Base-by-base conservation (phyloP, 257 asterid genomes). In the Primulina tabacum region DNA sequence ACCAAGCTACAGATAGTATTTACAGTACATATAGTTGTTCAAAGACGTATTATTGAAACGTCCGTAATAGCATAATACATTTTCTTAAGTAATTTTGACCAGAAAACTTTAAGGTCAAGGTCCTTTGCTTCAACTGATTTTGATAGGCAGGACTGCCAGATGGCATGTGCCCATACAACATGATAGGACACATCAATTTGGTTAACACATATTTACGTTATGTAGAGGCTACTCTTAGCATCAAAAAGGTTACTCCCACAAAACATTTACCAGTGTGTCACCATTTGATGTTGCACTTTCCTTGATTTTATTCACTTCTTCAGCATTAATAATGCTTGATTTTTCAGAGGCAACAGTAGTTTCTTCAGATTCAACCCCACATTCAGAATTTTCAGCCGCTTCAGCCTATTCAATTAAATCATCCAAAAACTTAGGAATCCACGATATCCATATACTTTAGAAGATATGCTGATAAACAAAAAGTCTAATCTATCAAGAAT, bases 331-430 rank as follows among this genome's bases (percentile, higher is more conserved):
- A 64, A 47, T 69, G 62, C 69, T 68, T 64, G 70, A 73, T 75
- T 92, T 77, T 81, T 81, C 89, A 33, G 87, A 28, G 33, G 82
- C 71, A 38, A 68, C 81, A 24, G 62, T 77, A 62, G 38, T 71
- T 68, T 78, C 75, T 52, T 79, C 88, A 24, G 80, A 75, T 65
- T 82, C 84, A 69, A 73, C 60, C 73, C 58, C 82, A 69, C 82
- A 68, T 73, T 85, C 82, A 26, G 83, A 73, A 78, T 60, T 88
- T 75, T 92, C 85, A 70, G 89, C 82, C 32, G 71, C 84, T 73
- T 90, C 89, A 55, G 82, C 84, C 98, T 92, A 77, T 47, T 69
- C 69, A 78, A 52, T 61, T 40, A 50, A 70, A 20, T 24, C 59
- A 47, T 21, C 60, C 57, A 76, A 29, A 78, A 17, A 29, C 64